Percentiles rank a stretch among this genome's conserved stretches.
These are phyloP conservation scores for Salpingoeca rosetta DNA, from an alignment of 78 protist genomes.

Conservation along the genomic window DNA sequence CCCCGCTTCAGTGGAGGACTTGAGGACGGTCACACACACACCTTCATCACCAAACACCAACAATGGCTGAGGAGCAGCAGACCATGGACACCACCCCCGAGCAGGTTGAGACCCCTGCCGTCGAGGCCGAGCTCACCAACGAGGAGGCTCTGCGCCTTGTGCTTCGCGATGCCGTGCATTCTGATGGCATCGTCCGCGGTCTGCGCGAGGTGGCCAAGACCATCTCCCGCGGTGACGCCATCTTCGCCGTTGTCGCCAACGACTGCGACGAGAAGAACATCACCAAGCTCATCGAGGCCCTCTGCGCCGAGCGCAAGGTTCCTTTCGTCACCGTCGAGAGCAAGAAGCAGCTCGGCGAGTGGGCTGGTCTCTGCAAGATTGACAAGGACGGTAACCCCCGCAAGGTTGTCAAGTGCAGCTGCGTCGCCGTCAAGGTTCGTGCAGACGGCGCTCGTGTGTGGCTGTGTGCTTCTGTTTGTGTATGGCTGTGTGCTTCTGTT, in stretches of 20 bases:
- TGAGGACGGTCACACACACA: background rate
- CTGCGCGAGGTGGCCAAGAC: conserved; percentile 83
- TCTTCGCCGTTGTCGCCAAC: conserved; percentile 77
- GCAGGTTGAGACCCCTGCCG: background rate
- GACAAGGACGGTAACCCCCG: conserved; percentile 89
- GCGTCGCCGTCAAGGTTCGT: conserved; percentile 69
- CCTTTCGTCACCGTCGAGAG: conserved; percentile 72
- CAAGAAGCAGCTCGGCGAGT: conserved; percentile 85
- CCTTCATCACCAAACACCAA: background rate
- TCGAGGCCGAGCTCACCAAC: conserved; percentile 1
- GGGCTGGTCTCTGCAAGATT: conserved; percentile 92
- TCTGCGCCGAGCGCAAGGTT: conserved; percentile 78
- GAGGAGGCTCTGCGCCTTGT: conserved; percentile 72
- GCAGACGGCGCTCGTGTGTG: no score
- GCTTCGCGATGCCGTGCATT: conserved; percentile 63
- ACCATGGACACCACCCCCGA: no score
- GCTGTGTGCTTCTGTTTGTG: background rate
- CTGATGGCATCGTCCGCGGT: conserved; percentile 86
- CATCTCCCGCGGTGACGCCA: conserved; percentile 68
- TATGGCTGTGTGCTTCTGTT: no score
- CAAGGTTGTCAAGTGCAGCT: conserved; percentile 85
- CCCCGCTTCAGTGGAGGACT: background rate
- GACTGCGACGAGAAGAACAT: conserved; percentile 78
- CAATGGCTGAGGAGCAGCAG: background rate
- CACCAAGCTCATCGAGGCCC: conserved; percentile 78